Conservation (phyloP, 2,329 filamentous ascomycete species). For the Mycosphaerella arachidis region DNA sequence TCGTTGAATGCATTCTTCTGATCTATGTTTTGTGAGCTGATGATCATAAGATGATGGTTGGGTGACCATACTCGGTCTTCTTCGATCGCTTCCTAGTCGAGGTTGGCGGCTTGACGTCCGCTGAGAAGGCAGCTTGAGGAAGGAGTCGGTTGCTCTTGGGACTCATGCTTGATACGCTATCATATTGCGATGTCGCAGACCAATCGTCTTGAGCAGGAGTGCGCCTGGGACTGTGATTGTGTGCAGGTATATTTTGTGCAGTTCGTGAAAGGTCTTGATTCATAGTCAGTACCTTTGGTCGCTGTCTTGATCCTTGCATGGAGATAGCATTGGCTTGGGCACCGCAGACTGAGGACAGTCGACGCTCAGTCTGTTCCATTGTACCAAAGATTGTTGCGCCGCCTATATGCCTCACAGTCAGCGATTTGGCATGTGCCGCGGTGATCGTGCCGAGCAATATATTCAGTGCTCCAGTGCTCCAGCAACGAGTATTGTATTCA, state of each 20-base stretch:
- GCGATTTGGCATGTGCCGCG: background rate
- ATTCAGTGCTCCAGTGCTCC: background rate
- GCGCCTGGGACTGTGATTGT: background rate
- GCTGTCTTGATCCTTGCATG: background rate
- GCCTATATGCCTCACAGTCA: background rate
- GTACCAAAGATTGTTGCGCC: background rate
- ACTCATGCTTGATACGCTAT: background rate
- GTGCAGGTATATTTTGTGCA: background rate
- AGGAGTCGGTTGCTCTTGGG: background rate
- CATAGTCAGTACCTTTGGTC: background rate
- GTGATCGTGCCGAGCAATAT: background rate
- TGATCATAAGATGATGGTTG: background rate
- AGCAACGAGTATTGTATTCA: background rate
- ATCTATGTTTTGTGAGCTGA: background rate
- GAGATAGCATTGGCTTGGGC: background rate
- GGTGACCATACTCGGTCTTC: background rate
- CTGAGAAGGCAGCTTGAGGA: background rate
- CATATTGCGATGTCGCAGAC: background rate
- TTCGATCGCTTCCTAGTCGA: background rate
- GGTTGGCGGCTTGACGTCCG: background rate
- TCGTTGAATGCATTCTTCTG: background rate
- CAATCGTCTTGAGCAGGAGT: background rate
- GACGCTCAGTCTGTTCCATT: background rate
- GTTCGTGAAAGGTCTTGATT: background rate
- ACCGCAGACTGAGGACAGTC: background rate